Percentiles rank a stretch among this genome's conserved stretches.
These are phyloP conservation scores for Sergeia podlipaevii DNA, from an alignment of 208 protist genomes.

Conservation along the genomic window DNA sequence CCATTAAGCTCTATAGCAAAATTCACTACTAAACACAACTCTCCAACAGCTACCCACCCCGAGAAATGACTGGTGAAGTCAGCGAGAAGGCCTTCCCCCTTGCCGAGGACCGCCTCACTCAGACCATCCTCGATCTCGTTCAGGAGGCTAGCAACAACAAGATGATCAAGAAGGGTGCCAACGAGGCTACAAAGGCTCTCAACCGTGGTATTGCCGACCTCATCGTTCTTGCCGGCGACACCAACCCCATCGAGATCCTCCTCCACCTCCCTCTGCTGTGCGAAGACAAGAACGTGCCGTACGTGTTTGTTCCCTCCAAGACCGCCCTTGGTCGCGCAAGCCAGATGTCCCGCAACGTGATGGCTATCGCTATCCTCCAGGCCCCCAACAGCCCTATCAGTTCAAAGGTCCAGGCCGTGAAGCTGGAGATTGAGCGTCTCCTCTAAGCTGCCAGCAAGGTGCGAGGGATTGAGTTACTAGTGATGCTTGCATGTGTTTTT, in stretches of 20 bases:
- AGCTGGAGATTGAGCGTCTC: constrained; percentile 97
- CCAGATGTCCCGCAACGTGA: constrained; percentile 98
- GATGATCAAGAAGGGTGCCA: constrained; percentile 99
- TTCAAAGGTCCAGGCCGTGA: constrained; percentile 95
- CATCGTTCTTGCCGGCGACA: constrained; percentile 99
- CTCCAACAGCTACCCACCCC: constrained; percentile 1
- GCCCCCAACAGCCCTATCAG: constrained; percentile 96
- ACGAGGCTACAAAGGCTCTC: constrained; percentile 99
- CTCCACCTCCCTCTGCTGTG: constrained; percentile 99
- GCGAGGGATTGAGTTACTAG: constrained; percentile 3
- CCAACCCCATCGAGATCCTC: constrained; percentile 99
- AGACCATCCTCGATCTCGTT: constrained; percentile 97
- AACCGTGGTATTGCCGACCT: constrained; percentile 99
- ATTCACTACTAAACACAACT: constrained; percentile 4
- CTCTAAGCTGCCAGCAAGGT: constrained; percentile 65
- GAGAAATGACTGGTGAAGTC: constrained; percentile 86
- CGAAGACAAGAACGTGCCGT: constrained; percentile 99
- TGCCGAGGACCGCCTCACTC: constrained; percentile 94
- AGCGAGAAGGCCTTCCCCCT: constrained; percentile 99
- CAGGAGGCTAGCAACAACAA: constrained; percentile 98
- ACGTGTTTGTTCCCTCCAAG: constrained; percentile 99
- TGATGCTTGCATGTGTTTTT: constrained; percentile 1
- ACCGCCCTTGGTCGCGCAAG: constrained; percentile 97
- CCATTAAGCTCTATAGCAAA: background rate
- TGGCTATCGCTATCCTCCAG: constrained; percentile 95